A percentile compares a stretch with the other conserved stretches of the same genome.
Evolutionary conservation across 495 filamentous ascomycete species (phyloP).

Genomic region (Neurospora intermedia): DNA sequence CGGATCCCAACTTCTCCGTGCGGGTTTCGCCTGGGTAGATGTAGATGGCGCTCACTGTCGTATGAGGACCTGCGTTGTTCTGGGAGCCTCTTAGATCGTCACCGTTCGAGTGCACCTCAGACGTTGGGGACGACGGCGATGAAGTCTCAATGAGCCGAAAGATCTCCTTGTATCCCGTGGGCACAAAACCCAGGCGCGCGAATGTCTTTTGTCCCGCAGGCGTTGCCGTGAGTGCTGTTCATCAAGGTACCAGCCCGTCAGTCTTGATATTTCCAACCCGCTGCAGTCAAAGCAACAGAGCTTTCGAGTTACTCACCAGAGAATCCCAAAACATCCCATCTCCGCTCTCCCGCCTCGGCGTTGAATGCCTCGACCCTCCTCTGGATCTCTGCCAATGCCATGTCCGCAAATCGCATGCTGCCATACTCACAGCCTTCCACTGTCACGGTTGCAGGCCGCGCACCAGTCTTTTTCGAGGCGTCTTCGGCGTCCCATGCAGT

Average conservation of each 20-base stretch:
- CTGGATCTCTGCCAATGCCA: constrained; percentile 14
- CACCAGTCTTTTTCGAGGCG: neutral
- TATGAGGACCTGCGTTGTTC: neutral
- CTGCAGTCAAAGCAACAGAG: neutral
- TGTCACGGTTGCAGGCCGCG: neutral
- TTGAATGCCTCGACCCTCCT: neutral
- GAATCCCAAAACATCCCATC: constrained; percentile 18
- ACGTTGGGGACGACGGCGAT: neutral
- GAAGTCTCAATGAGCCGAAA: constrained; percentile 1
- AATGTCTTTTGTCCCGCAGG: constrained; percentile 16
- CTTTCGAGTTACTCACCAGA: constrained; percentile 12
- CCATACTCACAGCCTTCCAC: neutral
- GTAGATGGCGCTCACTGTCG: constrained; percentile 6
- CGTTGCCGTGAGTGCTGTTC: constrained; percentile 22
- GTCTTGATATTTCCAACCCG: neutral
- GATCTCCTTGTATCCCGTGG: constrained; percentile 21
- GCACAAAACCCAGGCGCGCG: constrained; percentile 15
- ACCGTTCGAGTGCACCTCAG: no score
- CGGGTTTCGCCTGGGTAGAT: constrained; percentile 8
- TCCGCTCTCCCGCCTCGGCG: neutral
- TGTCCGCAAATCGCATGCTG: constrained; percentile 11
- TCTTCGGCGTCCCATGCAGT: neutral
- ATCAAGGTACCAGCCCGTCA: neutral
- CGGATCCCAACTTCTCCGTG: neutral
- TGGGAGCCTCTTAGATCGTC: neutral